Evolutionary conservation across 1,284 basidiomycete genomes (phyloP).

Genomic region (Ustilago curta): DNA sequence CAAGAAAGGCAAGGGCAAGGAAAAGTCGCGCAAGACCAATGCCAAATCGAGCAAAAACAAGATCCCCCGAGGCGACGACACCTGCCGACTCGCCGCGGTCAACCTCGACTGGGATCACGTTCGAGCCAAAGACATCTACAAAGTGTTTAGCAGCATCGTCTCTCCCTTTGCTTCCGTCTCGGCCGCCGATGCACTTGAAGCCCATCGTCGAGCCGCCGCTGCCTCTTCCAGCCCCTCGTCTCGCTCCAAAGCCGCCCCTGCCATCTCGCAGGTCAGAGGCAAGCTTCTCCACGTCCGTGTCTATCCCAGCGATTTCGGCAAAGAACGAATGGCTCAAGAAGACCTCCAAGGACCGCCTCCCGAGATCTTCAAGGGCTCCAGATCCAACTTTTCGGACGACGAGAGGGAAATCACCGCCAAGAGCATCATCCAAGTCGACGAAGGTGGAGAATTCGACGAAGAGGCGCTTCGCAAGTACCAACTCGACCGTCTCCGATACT

Average conservation of each 20-base stretch:
- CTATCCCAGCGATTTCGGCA: constrained; percentile 94
- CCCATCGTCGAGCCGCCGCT: constrained; percentile 23
- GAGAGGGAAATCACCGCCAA: constrained; percentile 41
- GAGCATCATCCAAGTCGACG: constrained; percentile 70
- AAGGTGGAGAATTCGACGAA: constrained; percentile 75
- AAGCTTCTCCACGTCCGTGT: constrained; percentile 72
- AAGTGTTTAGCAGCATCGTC: constrained; percentile 90
- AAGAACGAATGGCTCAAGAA: constrained; percentile 85
- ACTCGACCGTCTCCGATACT: constrained; percentile 91
- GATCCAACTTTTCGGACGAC: constrained; percentile 74
- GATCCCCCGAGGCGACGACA: constrained; percentile 61
- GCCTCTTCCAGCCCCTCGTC: constrained; percentile 11
- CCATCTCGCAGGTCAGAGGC: constrained; percentile 54
- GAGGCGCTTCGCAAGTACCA: constrained; percentile 92
- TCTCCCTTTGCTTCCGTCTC: constrained; percentile 64
- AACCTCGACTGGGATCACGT: constrained; percentile 99
- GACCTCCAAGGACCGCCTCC: constrained; percentile 89
- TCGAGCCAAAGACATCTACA: constrained; percentile 88
- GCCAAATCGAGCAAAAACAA: constrained; percentile 70
- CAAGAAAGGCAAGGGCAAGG: constrained; percentile 58
- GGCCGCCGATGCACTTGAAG: constrained; percentile 39
- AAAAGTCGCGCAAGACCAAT: constrained; percentile 28
- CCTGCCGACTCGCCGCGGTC: constrained; percentile 82
- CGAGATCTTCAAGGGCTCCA: constrained; percentile 77
- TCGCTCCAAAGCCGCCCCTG: constrained; percentile 32